phyloP scores from a whole-genome alignment of 2,329 filamentous ascomycete species.

The Uncinocarpus reesii region DNA sequence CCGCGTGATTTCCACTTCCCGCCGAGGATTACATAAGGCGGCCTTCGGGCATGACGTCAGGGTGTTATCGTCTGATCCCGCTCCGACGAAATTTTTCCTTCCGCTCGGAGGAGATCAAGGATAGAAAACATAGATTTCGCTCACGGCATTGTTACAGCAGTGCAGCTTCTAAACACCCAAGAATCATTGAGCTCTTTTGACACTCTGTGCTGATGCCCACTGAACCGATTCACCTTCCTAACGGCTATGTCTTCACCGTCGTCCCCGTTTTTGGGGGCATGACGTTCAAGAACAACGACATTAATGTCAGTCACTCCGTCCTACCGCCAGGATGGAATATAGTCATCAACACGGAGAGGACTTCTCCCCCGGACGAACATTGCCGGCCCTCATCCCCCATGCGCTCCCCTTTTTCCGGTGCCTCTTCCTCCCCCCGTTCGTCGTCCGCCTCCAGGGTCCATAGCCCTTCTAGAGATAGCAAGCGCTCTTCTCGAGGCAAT shows the following conservation, averaged over 20 bases:
- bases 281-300: conserved; percentile 74
- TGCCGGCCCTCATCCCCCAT: conserved; percentile 4
- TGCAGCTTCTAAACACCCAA: background rate
- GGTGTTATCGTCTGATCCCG: background rate
- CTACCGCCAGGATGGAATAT: conserved; percentile 79
- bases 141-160: too few species aligned
- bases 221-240: conserved; percentile 54
- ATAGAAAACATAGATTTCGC: too few species aligned
- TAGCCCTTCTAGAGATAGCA: background rate
- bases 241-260: conserved; percentile 74
- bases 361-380: conserved; percentile 17
- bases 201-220: conserved; percentile 11
- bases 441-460: conserved; percentile 4
- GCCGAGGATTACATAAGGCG: background rate
- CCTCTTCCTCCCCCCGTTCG: conserved; percentile 1
- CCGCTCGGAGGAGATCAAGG: background rate
- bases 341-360: conserved; percentile 53
- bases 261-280: conserved; percentile 83
- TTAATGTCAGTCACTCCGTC: conserved; percentile 56
- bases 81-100: background rate
- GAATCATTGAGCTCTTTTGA: background rate
- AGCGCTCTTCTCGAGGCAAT: conserved; percentile 22
- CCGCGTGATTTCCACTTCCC: too few species aligned
- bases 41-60: background rate
- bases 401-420: background rate